Base-by-base conservation (phyloP, 306 rosid genomes). In the Dalbergia cochinchinensis region DNA sequence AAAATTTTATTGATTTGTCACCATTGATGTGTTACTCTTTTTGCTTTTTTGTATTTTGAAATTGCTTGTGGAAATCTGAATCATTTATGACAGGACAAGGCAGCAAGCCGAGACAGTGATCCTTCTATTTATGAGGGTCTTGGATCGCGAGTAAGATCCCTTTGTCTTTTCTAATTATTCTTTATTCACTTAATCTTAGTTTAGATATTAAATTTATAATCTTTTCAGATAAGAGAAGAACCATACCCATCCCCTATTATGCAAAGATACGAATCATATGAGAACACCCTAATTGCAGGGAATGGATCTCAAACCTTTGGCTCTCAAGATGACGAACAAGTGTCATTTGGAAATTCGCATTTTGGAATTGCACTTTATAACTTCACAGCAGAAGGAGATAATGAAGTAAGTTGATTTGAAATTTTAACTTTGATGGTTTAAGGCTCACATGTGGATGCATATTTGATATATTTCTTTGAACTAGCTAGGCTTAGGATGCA, bases 321-420 rank as follows among this genome's bases (percentile, higher is more conserved):
- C 83, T 93, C 98, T 70, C 94, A 88, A 78, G 97, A 95, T 18
- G 97, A 93, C 0, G 94, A 88, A 50, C 92, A 84, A 20, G 47
- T 62, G 63, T 88, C 98, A 41, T 91, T 98, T 74, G 97, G 88
- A 71, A 88, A 89, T 86, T 83, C 92, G 31, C 91, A 85, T 80
- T 71, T 39, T 53, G 99, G 99, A 85, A 69, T 84, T 0, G 99
- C 99, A 6, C 97, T 95, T 66, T 93, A 95, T 77, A 98, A 95
- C 87, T 95, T 95, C 86, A 89, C 99, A 12, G 97, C 99, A 2
- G 99, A 97, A 83, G 99, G 99, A 65, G 99, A 95, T 73, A 98
- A 95, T 82, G 99, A 95, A 93, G 99, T 91, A 80, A 85, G 82
- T 85, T 34, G 78, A 39, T 61, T 73, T 10, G 57, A 45, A 16